Conservation (phyloP, 495 filamentous ascomycete genomes). For the Penicillium soppii region DNA sequence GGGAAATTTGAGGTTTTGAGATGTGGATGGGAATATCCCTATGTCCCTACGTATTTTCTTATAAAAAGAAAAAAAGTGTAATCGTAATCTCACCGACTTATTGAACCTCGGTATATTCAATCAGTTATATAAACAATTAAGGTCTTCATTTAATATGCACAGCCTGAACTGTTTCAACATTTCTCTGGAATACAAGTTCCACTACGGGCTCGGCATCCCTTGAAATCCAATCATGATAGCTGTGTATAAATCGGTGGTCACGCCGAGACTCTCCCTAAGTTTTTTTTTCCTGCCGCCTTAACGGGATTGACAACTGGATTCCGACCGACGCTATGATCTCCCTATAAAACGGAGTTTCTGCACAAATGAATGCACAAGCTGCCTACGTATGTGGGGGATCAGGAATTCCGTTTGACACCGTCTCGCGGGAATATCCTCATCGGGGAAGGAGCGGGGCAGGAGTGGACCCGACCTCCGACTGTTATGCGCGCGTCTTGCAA, state of each 20-base stretch:
- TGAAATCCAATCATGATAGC: constrained; percentile 1
- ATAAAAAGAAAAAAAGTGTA: not conserved
- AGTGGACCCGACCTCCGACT: not conserved
- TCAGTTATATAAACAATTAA: too few species aligned
- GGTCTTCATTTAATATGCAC: too few species aligned
- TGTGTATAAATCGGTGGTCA: not conserved
- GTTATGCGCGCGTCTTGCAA: not conserved
- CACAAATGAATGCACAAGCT: not conserved
- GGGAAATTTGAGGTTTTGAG: not conserved
- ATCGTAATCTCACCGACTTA: not conserved
- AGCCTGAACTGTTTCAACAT: too few species aligned
- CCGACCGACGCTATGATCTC: too few species aligned
- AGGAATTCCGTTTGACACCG: too few species aligned
- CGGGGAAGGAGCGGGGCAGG: not conserved
- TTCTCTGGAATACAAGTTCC: not conserved
- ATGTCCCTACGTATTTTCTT: too few species aligned
- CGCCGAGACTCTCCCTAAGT: not conserved
- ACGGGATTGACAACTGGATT: not conserved
- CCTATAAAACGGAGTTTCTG: not conserved
- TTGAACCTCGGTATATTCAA: not conserved
- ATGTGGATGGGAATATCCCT: not conserved
- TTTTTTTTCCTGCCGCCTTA: not conserved
- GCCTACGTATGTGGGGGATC: too few species aligned
- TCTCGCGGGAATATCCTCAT: not conserved
- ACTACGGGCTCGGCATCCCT: not conserved